Conservation (phyloP, 305 asterid species). For the Ajuga reptans region DNA sequence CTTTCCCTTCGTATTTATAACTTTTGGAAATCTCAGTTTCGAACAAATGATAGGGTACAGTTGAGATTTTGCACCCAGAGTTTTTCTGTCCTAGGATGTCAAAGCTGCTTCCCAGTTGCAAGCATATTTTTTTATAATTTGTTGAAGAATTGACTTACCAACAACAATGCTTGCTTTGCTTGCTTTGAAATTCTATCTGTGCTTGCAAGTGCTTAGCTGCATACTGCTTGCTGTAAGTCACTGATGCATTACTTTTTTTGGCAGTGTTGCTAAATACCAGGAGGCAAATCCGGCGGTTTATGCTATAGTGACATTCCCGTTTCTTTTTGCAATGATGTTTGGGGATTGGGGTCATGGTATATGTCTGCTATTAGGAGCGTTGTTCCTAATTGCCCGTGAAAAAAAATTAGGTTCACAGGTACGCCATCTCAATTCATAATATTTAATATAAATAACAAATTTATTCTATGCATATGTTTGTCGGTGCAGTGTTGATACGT, state of each 20-base stretch:
- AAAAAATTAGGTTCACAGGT: conserved; percentile 83
- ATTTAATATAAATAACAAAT: neutral
- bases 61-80: neutral
- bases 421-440: conserved; percentile 18
- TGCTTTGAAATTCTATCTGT: conserved; percentile 4
- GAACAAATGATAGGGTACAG: neutral
- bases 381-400: conserved; percentile 68
- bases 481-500: neutral
- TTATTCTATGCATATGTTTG: neutral
- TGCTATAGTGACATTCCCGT: conserved; percentile 83
- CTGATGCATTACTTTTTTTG: conserved; percentile 26
- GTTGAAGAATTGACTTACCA: conserved; percentile 6
- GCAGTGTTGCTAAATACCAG: conserved; percentile 90
- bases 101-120: neutral
- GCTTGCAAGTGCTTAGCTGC: conserved; percentile 15
- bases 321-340: conserved; percentile 98
- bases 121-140: neutral
- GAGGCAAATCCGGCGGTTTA: conserved; percentile 97
- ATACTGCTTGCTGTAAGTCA: conserved; percentile 9
- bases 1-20: neutral
- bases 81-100: neutral
- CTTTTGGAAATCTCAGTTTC: neutral
- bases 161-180: neutral
- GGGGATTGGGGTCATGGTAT: conserved; percentile 99
- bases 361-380: conserved; percentile 81